Conservation (phyloP, 2,329 filamentous ascomycete species). For the Xylaria sp. region DNA sequence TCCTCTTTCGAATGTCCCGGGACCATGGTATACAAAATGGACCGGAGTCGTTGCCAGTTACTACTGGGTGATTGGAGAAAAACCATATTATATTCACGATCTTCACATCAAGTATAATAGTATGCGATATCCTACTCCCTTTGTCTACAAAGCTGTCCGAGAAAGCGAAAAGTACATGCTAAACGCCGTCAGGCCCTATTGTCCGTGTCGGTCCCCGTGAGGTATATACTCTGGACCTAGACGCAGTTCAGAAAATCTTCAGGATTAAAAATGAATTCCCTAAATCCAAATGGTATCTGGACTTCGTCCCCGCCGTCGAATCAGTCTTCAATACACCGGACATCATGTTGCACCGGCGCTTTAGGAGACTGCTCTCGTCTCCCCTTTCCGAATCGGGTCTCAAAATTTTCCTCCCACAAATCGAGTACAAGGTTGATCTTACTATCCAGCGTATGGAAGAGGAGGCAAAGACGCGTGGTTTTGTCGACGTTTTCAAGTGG, state of each 20-base stretch:
- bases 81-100: conserved; percentile 39
- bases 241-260: conserved; percentile 40
- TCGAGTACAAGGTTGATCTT: conserved; percentile 52
- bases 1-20: conserved; percentile 36
- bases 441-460: conserved; percentile 56
- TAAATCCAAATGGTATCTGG: conserved; percentile 40
- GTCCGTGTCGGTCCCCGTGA: conserved; percentile 45
- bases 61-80: conserved; percentile 26
- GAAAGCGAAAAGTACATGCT: not conserved
- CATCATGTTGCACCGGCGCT: conserved; percentile 50
- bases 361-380: conserved; percentile 54
- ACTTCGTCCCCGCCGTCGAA: conserved; percentile 35
- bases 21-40: conserved; percentile 39
- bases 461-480: conserved; percentile 52
- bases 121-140: conserved; percentile 2
- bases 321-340: conserved; percentile 55
- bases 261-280: conserved; percentile 42
- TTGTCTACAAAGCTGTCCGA: not conserved
- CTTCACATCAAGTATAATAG: conserved; percentile 47
- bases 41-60: conserved; percentile 30
- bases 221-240: conserved; percentile 41
- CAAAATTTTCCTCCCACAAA: conserved; percentile 45
- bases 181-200: conserved; percentile 39
- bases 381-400: conserved; percentile 53
- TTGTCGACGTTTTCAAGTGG: conserved; percentile 62